Evolutionary conservation across 108 stramenopile genomes (phyloP).

Genomic region (Schizochytrium sp.): DNA sequence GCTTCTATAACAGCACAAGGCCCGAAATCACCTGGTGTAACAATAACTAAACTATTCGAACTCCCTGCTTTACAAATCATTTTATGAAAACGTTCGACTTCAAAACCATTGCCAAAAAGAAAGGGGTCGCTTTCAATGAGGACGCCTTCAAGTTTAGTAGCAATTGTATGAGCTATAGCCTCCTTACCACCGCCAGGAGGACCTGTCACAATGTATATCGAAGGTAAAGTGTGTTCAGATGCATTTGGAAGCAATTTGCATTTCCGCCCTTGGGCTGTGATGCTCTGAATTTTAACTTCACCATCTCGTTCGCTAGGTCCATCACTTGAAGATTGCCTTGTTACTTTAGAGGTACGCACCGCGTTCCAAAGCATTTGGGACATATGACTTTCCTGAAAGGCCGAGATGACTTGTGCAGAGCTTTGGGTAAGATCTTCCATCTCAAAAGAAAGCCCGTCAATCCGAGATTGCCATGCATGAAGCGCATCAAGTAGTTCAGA

Average conservation of each 20-base stretch:
- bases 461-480: not conserved
- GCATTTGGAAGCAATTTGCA: not conserved
- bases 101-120: constrained; percentile 14
- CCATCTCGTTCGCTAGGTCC: not conserved
- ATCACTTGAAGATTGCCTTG: not conserved
- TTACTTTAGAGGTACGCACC: no score
- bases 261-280: no score
- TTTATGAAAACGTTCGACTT: not conserved
- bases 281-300: no score
- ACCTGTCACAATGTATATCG: constrained; percentile 10
- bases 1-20: not conserved
- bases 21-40: constrained; percentile 6
- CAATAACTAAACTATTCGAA: not conserved
- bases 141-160: not conserved
- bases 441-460: not conserved
- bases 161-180: not conserved
- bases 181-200: constrained; percentile 13
- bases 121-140: constrained; percentile 14
- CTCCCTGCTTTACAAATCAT: not conserved
- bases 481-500: constrained; percentile 29
- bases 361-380: no score
- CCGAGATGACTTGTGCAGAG: not conserved
- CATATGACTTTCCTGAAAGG: no score
- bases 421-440: not conserved
- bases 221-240: not conserved